Percentiles rank a stretch among this genome's conserved stretches.
Conservation (phyloP, 257 asterid genomes). For the Anisodus tanguticus region DNA sequence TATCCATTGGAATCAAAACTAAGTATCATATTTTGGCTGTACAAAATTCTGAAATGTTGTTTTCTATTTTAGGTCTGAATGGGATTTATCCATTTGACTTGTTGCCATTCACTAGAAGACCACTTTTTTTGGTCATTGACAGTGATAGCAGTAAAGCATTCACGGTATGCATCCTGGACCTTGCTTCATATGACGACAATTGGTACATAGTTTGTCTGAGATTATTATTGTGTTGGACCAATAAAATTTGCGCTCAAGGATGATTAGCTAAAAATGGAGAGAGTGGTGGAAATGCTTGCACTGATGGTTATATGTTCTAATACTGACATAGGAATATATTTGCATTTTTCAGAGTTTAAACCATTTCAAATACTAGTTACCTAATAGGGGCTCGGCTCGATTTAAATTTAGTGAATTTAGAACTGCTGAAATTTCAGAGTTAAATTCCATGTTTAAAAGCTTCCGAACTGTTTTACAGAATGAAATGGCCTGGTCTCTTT, state of each 20-base stretch:
- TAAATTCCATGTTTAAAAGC: neutral
- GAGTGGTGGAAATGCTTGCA: constrained; percentile 18
- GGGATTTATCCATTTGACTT: constrained; percentile 89
- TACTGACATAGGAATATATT: neutral
- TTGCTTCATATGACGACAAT: constrained; percentile 12
- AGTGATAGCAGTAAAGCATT: constrained; percentile 82
- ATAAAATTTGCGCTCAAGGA: neutral
- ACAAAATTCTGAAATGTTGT: constrained; percentile 33
- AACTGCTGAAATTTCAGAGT: neutral
- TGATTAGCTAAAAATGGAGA: constrained; percentile 6
- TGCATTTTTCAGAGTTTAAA: neutral
- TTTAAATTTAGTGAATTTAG: neutral
- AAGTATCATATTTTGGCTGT: constrained; percentile 22
- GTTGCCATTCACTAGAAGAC: constrained; percentile 92
- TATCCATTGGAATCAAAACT: neutral
- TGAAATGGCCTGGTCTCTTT: neutral
- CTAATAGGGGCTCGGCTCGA: neutral
- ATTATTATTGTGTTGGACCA: constrained; percentile 16
- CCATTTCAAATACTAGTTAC: neutral
- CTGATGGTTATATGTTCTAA: constrained; percentile 19
- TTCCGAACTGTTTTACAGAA: neutral
- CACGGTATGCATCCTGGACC: constrained; percentile 57
- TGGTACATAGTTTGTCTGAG: neutral
- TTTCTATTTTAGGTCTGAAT: constrained; percentile 65
- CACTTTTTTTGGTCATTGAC: constrained; percentile 84